Evolutionary conservation across 148 eudicot genomes (phyloP), one percentile per base, ranked within the genome.

Genomic region (Chenopodium formosanum): DNA sequence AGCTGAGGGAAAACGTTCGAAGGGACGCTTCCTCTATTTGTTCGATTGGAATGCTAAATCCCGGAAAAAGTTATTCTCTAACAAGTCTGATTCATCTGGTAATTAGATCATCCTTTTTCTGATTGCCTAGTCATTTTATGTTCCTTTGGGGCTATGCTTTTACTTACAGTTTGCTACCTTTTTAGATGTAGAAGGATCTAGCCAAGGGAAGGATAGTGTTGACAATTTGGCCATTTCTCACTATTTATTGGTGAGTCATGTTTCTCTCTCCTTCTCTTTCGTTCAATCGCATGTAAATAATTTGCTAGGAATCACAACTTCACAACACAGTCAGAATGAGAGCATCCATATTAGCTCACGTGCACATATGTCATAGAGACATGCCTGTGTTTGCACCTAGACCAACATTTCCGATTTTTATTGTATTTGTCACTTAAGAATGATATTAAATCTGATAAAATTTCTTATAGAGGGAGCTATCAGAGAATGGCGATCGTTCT

Each of bases 31-130:
- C 78, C 89, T 92, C 76, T 89, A 94, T 88, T 84, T 96, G 91
- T 96, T 96, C 80, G 99, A 94, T 84, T 96, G 98, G 98, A 90
- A 92, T 88, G 89, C 83, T 58, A 96, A 96, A 88, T 92, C 98
- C 34, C 86, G 91, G 82, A 96, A 92, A 81, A 96, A 91, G 90
- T 90, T 92, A 62, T 96, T 96, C 87, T 85, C 93, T 8, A 89
- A 81, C 90, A 94, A 90, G 87, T 86, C 90, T 66, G 98, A 90
- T 70, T 76, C 79, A 46, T 82, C 87, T 1, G 95, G 97, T 94
- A 72, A 77, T 11, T 79, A 56, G 52, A 1, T 71, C 60, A 20
- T 34, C 66, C 23, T 46, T 50, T 40, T 73, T 29, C 12, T 11
- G 11, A 37, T 76, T 65, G 32, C 29, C 27, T 50, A 34, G 65